phyloP scores from a whole-genome alignment of 2,329 filamentous ascomycete species.

The Mariannaea elegans region DNA sequence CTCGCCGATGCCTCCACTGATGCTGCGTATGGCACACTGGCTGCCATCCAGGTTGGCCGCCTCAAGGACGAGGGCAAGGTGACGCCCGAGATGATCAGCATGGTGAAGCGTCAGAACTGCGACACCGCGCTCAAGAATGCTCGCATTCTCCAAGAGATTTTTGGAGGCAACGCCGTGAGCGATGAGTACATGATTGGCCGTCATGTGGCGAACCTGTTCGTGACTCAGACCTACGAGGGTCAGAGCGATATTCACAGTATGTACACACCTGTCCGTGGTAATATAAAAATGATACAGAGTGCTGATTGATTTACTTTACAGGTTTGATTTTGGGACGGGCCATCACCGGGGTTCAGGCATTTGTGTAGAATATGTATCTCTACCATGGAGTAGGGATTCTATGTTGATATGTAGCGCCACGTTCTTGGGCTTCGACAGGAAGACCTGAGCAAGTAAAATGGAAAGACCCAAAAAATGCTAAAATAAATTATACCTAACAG shows the following conservation, averaged over 20 bases:
- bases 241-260: constrained; percentile 97
- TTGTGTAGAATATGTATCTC: constrained; percentile 60
- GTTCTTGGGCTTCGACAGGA: not conserved
- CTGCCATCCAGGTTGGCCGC: constrained; percentile 87
- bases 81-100: constrained; percentile 92
- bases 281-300: constrained; percentile 1
- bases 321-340: constrained; percentile 74
- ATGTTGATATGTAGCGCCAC: not conserved
- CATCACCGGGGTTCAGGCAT: constrained; percentile 81
- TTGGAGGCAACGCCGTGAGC: constrained; percentile 97
- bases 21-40: constrained; percentile 88
- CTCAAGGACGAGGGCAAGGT: constrained; percentile 91
- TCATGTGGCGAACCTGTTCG: constrained; percentile 95
- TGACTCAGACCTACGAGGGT: constrained; percentile 97
- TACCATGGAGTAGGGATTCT: not conserved
- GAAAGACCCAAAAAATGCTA: not conserved
- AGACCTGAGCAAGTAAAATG: not conserved
- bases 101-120: constrained; percentile 98
- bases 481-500: not conserved
- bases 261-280: constrained; percentile 46
- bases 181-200: constrained; percentile 96
- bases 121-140: constrained; percentile 85
- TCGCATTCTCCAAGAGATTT: constrained; percentile 88
- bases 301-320: constrained; percentile 49
- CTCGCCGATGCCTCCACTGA: constrained; percentile 92